Evolutionary conservation across 2,329 filamentous ascomycete species (phyloP).

Genomic region (Leptographium wingfieldii): DNA sequence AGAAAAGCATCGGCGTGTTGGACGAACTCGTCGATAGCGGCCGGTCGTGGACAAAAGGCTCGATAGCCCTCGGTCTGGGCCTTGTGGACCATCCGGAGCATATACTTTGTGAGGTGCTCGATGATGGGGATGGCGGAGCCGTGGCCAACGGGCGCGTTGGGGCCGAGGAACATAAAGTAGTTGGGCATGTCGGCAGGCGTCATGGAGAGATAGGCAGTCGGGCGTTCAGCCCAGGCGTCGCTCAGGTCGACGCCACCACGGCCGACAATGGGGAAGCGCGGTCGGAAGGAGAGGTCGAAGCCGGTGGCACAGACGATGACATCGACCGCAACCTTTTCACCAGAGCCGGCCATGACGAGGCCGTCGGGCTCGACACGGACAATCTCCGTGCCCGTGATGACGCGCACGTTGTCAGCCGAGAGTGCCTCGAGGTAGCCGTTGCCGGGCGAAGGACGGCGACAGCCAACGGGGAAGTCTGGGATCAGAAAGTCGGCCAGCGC

Average conservation of each 20-base stretch:
- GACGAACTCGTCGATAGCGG: slow-evolving; percentile 13
- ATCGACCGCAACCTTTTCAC: slow-evolving; percentile 15
- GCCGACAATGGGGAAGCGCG: slow-evolving; percentile 19
- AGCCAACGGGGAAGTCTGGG: slow-evolving; percentile 23
- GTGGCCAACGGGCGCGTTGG: slow-evolving; percentile 3
- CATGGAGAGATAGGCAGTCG: slow-evolving; percentile 10
- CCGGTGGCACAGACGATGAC: slow-evolving; percentile 17
- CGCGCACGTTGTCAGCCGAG: slow-evolving; percentile 28
- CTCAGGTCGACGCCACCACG: slow-evolving; percentile 5
- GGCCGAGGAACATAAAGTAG: slow-evolving; percentile 9
- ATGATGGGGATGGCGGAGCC: slow-evolving; percentile 3
- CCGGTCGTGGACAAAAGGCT: slow-evolving; percentile 6
- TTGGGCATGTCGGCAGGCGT: slow-evolving; percentile 9
- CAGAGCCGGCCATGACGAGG: slow-evolving; percentile 17
- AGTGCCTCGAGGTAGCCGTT: slow-evolving; percentile 30
- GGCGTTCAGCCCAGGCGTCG: slow-evolving; percentile 11
- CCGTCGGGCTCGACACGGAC: slow-evolving; percentile 21
- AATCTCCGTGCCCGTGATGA: slow-evolving; percentile 27
- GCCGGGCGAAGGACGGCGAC: slow-evolving; percentile 27
- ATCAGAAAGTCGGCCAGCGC: slow-evolving; percentile 7
- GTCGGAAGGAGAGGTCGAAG: slow-evolving; percentile 19
- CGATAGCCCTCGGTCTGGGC: slow-evolving; percentile 1
- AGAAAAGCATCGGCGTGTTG: slow-evolving; percentile 19
- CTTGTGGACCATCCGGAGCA: slow-evolving; percentile 1
- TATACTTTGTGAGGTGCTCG: slow-evolving; percentile 8